Evolutionary conservation across 805 yeast genomes (phyloP), one percentile per base, ranked within the genome.

Genomic region (Hermanozyma aechmeae): DNA sequence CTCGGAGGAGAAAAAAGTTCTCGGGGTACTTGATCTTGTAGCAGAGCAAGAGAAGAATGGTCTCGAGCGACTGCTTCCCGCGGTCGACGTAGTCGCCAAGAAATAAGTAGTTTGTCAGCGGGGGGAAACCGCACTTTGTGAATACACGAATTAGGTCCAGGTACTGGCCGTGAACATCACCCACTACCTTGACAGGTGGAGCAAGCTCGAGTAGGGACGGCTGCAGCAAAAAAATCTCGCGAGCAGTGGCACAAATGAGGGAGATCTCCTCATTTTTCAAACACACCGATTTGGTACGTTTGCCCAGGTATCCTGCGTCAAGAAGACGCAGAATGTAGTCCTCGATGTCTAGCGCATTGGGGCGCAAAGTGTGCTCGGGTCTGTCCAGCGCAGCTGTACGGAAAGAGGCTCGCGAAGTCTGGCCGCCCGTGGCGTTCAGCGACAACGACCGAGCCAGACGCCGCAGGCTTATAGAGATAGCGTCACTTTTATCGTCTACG

Each of bases 31-130:
- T 89, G 56, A 92, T 87, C 54, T 92, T 92, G 62, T 85, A 92
- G 56, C 96, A 87, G 29, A 92, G 65, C 35, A 92, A 63, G 27
- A 92, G 63, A 36, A 89, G 60, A 14, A 92, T 86, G 0, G 98
- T 92, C 53, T 92, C 98, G 33, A 92, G 61, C 3, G 93, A 79
- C 58, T 92, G 98, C 56, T 92, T 92, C 33, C 98, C 98, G 42
- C 98, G 71, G 59, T 92, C 98, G 27, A 92, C 98, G 54, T 92
- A 92, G 58, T 92, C 98, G 16, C 98, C 98, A 26, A 92, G 58
- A 46, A 92, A 89, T 41, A 92, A 61, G 56, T 86, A 92, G 55
- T 92, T 92, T 10, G 96, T 75, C 37, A 80, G 72, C 2, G 97
- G 97, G 4, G 98, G 98, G 57, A 89, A 84, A 14, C 98, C 98